Base-by-base conservation (phyloP, 176 grass and related monocot genomes). In the Hsuehochloa calcarea region DNA sequence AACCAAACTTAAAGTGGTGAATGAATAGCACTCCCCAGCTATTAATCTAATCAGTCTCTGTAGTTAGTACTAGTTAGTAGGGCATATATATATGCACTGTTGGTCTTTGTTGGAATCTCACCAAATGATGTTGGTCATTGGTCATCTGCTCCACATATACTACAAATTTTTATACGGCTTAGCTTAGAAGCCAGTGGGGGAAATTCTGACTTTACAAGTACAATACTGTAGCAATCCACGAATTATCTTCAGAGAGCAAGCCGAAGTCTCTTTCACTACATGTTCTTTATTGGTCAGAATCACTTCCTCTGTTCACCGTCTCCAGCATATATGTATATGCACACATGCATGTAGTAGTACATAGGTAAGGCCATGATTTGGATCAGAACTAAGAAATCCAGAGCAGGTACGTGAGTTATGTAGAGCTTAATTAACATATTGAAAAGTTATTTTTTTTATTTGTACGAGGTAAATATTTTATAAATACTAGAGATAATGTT, bases 131-230 rank as follows among this genome's bases (percentile, higher is more conserved):
- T 59, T 82, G 72, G 72, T 75, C 64, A 69, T 43, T 75, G 72
- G 61, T 4, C 49, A 70, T 88, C 79, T 82, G 79, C 63, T 82
- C 50, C 86, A 46, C 68, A 72, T 40, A 64, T 43, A 55, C 47
- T 59, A 35, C 12, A 69, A 62, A 7, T 9, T 10, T 47, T 2
- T 27, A 9, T 10, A 49, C 51, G 58, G 52, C 79, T 77, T 69
- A 9, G 64, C 79, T 77, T 82, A 27, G 27, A 88, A 77, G 72
- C 14, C 52, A 78, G 5, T 8, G 16, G 11, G 74, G 41, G 29
- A 46, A 44, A 35, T 67, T 80, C 15, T 49, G 56, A 59, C 75
- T 80, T 79, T 82, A 20, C 49, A 76, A 37, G 62, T 40, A 52
- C 70, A 37, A 9, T 6, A 34, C 23, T 1, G 5, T 72, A 74